Conservation (phyloP, 371 early-diverging fungal genomes). For the Mucor plumbeus region DNA sequence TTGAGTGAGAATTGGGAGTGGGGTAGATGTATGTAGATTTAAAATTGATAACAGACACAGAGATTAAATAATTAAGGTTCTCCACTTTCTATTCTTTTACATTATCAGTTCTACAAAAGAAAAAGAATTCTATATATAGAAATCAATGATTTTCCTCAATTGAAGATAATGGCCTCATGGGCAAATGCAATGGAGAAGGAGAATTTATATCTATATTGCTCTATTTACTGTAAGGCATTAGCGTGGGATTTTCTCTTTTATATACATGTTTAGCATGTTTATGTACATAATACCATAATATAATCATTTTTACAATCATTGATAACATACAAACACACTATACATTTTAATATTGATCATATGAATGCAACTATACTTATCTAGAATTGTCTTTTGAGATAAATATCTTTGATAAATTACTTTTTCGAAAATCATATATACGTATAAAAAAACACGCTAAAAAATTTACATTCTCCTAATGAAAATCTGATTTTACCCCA, state of each 20-base stretch:
- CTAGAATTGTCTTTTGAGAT: neutral
- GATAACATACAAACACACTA: neutral
- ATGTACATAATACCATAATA: neutral
- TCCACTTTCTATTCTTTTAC: neutral
- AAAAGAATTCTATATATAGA: neutral
- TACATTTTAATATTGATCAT: neutral
- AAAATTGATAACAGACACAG: neutral
- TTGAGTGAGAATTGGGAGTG: neutral
- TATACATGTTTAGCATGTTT: neutral
- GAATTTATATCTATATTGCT: neutral
- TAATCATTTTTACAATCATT: neutral
- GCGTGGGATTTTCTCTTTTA: constrained; percentile 1
- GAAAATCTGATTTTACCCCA: neutral
- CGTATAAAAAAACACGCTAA: neutral
- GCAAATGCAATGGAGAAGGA: neutral
- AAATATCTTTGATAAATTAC: neutral
- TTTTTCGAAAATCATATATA: neutral
- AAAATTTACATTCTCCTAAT: neutral
- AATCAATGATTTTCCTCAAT: neutral
- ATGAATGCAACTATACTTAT: neutral
- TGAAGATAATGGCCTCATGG: neutral
- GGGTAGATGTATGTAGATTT: neutral
- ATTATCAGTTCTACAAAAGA: neutral
- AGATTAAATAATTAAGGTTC: neutral
- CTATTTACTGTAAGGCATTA: neutral